Conservation (phyloP, 305 asterid species). For the Fraxinus sp. region DNA sequence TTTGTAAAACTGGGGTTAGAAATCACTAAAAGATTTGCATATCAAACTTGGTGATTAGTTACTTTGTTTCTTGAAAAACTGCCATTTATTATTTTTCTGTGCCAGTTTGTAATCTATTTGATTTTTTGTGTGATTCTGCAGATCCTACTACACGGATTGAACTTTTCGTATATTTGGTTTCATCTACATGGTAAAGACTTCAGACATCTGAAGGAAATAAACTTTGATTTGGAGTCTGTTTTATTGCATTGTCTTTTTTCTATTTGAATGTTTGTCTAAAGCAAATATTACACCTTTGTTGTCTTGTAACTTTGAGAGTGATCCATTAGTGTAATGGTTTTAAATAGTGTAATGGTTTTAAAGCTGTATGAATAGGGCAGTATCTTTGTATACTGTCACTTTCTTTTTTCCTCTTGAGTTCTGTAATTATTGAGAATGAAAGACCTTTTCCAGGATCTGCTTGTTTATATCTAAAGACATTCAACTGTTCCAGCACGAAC, state of each 20-base stretch:
- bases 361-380: background rate
- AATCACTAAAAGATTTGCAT: background rate
- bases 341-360: background rate
- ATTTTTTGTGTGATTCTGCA: background rate
- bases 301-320: constrained; percentile 5
- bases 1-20: background rate
- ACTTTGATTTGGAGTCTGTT: background rate
- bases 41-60: background rate
- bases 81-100: background rate
- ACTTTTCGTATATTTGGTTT: background rate
- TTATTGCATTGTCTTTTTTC: background rate
- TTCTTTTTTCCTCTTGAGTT: too few relatives aligned
- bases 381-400: background rate
- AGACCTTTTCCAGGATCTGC: background rate
- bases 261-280: background rate
- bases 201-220: background rate
- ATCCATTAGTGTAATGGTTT: too few relatives aligned
- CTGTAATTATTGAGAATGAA: background rate
- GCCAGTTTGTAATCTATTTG: background rate
- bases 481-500: background rate
- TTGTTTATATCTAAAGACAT: background rate
- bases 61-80: background rate
- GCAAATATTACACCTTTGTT: constrained; percentile 1
- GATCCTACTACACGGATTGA: constrained; percentile 1
- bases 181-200: background rate